A percentile compares a stretch with the other conserved stretches of the same genome.
Conservation (phyloP, 139 green algal species). For the Protoeuglena noctilucae region DNA sequence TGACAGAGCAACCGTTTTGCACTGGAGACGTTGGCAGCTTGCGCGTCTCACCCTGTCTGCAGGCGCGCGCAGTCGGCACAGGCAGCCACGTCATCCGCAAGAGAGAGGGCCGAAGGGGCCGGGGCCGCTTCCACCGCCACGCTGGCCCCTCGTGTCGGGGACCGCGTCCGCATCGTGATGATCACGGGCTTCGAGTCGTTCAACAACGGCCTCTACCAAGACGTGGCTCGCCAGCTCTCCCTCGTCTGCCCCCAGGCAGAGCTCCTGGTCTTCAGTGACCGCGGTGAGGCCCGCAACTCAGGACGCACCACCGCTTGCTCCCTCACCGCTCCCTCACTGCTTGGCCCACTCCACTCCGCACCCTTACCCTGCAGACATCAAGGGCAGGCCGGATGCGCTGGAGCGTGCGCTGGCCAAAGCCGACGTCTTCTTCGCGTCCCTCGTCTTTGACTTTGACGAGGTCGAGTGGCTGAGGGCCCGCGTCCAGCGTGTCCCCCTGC, state of each 20-base stretch:
- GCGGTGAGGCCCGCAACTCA: constrained; percentile 34
- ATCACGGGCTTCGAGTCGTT: constrained; percentile 95
- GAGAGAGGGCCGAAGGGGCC: not conserved
- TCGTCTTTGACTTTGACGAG: constrained; percentile 94
- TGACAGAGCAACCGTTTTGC: constrained; percentile 6
- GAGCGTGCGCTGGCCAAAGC: constrained; percentile 54
- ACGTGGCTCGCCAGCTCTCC: constrained; percentile 25
- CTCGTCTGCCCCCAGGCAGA: constrained; percentile 18
- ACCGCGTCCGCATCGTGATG: constrained; percentile 62
- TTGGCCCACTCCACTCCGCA: too few relatives aligned
- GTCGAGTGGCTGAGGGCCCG: constrained; percentile 74
- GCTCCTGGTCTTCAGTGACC: constrained; percentile 76
- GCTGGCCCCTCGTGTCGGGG: not conserved
- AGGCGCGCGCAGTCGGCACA: not conserved
- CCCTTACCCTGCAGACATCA: too few relatives aligned
- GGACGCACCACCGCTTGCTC: not conserved
- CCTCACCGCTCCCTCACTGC: too few relatives aligned
- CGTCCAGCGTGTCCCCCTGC: constrained; percentile 37
- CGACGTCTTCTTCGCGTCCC: constrained; percentile 80
- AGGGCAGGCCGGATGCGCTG: constrained; percentile 28
- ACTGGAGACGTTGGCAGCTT: not conserved
- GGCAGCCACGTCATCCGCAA: not conserved
- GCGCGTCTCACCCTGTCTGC: not conserved
- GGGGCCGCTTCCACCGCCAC: not conserved
- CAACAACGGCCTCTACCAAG: constrained; percentile 78